Evolutionary conservation across 1,284 basidiomycete genomes (phyloP).

Genomic region (Puccinia triticina): DNA sequence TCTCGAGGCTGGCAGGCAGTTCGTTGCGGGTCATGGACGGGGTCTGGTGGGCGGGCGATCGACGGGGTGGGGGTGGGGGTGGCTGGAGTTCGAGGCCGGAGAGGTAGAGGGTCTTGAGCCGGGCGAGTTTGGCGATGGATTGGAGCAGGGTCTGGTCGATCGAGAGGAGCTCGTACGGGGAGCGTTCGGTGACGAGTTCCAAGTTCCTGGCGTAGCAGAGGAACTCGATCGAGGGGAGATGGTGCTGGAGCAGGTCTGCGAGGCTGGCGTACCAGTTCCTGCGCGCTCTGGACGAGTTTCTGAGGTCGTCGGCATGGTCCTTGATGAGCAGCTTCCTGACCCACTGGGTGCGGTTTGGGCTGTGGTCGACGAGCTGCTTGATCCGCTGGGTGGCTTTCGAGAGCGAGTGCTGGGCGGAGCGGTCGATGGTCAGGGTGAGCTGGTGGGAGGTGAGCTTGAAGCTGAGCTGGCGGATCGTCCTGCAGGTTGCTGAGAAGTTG

Average conservation of each 20-base stretch:
- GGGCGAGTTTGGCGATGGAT: neutral
- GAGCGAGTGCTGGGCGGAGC: neutral
- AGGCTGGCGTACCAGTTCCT: constrained; percentile 16
- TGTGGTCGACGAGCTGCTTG: neutral
- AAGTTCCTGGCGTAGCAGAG: constrained; percentile 11
- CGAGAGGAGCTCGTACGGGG: constrained; percentile 18
- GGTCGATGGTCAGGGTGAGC: neutral
- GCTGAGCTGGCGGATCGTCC: neutral
- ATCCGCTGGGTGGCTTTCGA: neutral
- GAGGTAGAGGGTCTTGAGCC: constrained; percentile 22
- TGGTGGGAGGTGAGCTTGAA: neutral
- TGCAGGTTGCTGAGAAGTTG: neutral
- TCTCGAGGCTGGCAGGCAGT: neutral
- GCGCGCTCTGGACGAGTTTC: neutral
- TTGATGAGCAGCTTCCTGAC: neutral
- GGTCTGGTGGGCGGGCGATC: neutral
- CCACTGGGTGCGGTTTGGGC: neutral
- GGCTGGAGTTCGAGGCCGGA: constrained; percentile 7
- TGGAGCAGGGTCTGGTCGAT: constrained; percentile 1
- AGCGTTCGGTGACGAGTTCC: constrained; percentile 13
- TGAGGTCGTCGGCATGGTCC: neutral
- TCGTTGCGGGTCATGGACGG: neutral
- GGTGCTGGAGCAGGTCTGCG: neutral
- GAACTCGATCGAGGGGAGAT: neutral
- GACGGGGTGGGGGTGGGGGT: neutral